These are phyloP conservation scores for Phytophthora cajani DNA, from an alignment of 352 stramenopile species.

Conservation along the genomic window DNA sequence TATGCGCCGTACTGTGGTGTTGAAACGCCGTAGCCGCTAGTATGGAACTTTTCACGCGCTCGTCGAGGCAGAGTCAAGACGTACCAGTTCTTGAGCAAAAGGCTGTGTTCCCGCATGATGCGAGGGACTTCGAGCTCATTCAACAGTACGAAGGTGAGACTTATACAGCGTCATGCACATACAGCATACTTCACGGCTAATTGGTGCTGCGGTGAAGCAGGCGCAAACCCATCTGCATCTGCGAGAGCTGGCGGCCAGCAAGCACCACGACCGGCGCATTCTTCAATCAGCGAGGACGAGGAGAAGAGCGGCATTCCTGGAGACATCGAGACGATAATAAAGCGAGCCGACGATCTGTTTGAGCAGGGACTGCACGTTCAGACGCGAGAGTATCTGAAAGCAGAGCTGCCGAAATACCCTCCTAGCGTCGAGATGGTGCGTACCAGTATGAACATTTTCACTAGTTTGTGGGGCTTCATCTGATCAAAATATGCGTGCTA, in stretches of 20 bases:
- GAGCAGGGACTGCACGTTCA: slow-evolving; percentile 51
- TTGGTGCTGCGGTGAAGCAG: neutral
- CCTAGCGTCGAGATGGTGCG: slow-evolving; percentile 59
- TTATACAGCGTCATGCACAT: neutral
- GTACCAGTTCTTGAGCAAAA: slow-evolving; percentile 63
- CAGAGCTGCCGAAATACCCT: slow-evolving; percentile 42
- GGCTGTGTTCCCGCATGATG: slow-evolving; percentile 58
- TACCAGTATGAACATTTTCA: neutral
- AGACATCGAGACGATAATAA: slow-evolving; percentile 43
- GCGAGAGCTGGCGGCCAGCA: neutral
- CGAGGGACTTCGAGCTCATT: slow-evolving; percentile 68
- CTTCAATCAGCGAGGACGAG: slow-evolving; percentile 32
- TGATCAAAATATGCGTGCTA: neutral
- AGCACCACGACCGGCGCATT: neutral
- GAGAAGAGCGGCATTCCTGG: slow-evolving; percentile 39
- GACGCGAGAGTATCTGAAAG: slow-evolving; percentile 52
- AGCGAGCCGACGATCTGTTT: slow-evolving; percentile 57
- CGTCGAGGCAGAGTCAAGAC: slow-evolving; percentile 23
- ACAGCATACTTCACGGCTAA: neutral
- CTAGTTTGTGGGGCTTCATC: neutral
- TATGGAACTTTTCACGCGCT: slow-evolving; percentile 53
- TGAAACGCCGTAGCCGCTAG: slow-evolving; percentile 41
- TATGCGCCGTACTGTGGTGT: slow-evolving; percentile 11
- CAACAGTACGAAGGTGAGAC: slow-evolving; percentile 45
- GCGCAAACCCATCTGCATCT: neutral